Base-by-base conservation (phyloP, 495 filamentous ascomycete species). In the Beverwykella pulmonaria region DNA sequence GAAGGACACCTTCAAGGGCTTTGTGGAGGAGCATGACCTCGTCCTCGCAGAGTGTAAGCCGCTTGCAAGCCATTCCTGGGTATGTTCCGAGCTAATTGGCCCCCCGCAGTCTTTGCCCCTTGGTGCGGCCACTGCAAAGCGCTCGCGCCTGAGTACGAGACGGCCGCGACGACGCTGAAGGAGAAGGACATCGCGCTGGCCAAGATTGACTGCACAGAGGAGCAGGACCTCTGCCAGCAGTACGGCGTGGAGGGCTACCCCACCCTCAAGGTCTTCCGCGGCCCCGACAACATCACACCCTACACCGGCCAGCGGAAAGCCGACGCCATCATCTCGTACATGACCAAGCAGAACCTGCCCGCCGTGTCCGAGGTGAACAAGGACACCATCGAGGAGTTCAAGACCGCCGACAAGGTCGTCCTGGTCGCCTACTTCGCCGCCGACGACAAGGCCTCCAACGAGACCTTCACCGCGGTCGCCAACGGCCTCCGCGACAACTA, bases 261-360 rank as follows among this genome's bases (percentile, higher is more conserved):
- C 26, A 99, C 94, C 58, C 83, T 99, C 69, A 99, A 98, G 87
- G 88, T 99, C 77, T 99, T 98, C 92, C 93, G 94, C 66, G 94
- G 94, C 59, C 80, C 80, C n/a, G 91, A 97, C 1, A 91, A 88
- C 70, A 82, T 87, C 73, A 83, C 86, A 57, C 88, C 94, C 53
- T 99, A 98, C 78, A 83, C 82, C 68, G 94, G 94, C 73, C 88
- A 90, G 77, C 86, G 94, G 76, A 95, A 99, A 83, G 87, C 92
- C 52, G 88, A 87, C 74, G 88, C 92, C 50, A 96, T 98, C 78
- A 88, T 95, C 41, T 98, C 94, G 25, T 98, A 97, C 83, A 99
- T 99, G 94, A 90, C 89, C 75, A 99, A 99, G 84, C 95, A 99
- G 82, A 89, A 90, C 20, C 87, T 99, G 59, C 94, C 94, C 30